Evolutionary conservation across 23 red algal species (phyloP).

Genomic region (Pyropia yezoensis): DNA sequence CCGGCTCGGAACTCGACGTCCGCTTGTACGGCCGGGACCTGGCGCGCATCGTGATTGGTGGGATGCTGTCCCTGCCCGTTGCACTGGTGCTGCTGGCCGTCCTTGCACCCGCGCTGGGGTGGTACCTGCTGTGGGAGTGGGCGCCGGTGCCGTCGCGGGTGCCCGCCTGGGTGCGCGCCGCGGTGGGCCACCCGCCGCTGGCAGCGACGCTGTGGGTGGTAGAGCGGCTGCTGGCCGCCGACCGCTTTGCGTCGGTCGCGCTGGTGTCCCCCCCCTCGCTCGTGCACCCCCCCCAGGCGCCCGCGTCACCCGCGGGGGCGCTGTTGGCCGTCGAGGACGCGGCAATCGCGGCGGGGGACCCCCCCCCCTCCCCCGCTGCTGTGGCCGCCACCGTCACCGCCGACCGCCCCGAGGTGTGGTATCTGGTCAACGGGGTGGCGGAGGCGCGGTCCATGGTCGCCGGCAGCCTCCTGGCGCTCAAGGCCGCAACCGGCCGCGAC

Average conservation of each 20-base stretch:
- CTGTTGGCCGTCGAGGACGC: not conserved
- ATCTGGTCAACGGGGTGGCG: not conserved
- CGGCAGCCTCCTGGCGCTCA: not conserved
- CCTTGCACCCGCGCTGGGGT: not conserved
- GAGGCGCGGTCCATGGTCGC: not conserved
- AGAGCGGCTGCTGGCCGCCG: not conserved
- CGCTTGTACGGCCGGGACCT: not conserved
- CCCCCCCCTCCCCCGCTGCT: too few species aligned
- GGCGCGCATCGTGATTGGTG: not conserved
- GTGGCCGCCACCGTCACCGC: too few species aligned
- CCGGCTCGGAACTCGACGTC: conserved; percentile 2
- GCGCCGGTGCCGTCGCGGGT: not conserved
- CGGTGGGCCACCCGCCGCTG: not conserved
- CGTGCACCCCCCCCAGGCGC: not conserved
- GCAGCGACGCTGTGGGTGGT: not conserved
- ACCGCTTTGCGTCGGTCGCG: not conserved
- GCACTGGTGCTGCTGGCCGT: not conserved
- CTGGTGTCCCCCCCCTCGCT: not conserved
- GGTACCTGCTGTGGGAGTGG: not conserved
- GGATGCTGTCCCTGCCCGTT: not conserved
- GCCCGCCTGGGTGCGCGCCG: not conserved
- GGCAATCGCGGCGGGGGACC: not conserved
- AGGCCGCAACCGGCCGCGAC: not conserved
- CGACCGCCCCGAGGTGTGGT: not conserved
- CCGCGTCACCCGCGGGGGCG: not conserved